Percentiles rank a stretch among this genome's conserved stretches.
Evolutionary conservation across 352 stramenopile species (phyloP).

Genomic region (Phytophthora pluvialis): DNA sequence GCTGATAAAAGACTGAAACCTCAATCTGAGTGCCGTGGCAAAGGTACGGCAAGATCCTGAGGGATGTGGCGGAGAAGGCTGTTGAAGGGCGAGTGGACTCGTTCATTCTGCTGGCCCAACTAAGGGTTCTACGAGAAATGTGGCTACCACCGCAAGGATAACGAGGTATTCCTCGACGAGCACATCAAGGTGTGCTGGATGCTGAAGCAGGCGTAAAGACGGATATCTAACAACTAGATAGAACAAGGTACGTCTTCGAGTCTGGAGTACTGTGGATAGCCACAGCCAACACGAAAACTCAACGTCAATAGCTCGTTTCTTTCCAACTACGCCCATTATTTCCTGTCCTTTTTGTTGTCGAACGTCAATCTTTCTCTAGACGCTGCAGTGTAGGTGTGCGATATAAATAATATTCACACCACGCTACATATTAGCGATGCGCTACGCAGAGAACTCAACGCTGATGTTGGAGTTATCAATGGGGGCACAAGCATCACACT

Average conservation of each 20-base stretch:
- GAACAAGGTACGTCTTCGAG: background rate
- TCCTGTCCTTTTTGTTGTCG: conserved; percentile 15
- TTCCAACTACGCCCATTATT: conserved; percentile 27
- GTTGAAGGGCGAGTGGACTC: conserved; percentile 3
- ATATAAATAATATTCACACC: no score
- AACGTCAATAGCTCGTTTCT: conserved; percentile 19
- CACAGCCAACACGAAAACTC: no score
- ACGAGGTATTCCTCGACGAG: conserved; percentile 14
- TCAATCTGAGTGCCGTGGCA: conserved; percentile 1
- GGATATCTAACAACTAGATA: background rate
- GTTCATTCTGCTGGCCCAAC: conserved; percentile 10
- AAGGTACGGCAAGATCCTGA: conserved; percentile 7
- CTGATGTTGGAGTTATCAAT: no score
- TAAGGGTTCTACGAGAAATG: background rate
- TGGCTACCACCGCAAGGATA: conserved; percentile 5
- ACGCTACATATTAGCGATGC: no score
- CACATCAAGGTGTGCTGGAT: conserved; percentile 17
- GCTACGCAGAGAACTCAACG: no score
- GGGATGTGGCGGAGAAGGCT: conserved; percentile 7
- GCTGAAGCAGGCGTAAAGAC: background rate
- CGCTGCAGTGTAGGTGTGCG: no score
- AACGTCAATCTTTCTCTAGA: no score
- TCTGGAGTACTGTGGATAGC: no score
- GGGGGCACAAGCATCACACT: no score
- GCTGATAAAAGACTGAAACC: no score